Percentiles rank a stretch among this genome's conserved stretches.
Evolutionary conservation across 78 protist species (phyloP).

Genomic region (Dictyostelium discoideum): dicty_2.7 NC_007089.4:1106501-1107000

Average conservation of each 20-base stretch:
- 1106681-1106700: background rate
- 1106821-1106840: too few species aligned
- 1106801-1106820: background rate
- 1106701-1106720: background rate
- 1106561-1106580: too few species aligned
- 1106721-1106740: background rate
- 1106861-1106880: background rate
- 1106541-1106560: background rate
- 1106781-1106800: background rate
- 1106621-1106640: background rate
- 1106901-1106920: background rate
- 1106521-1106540: background rate
- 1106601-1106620: background rate
- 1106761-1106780: background rate
- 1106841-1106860: background rate
- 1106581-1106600: too few species aligned
- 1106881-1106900: background rate
- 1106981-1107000: background rate
- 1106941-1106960: background rate
- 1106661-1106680: background rate
- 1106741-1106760: background rate
- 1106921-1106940: background rate
- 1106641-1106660: conserved; percentile 7
- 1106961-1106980: background rate
- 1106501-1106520: background rate